Evolutionary conservation across 2,329 filamentous ascomycete species (phyloP), one percentile per base, ranked within the genome.

Genomic region (Colletotrichum sp.): DNA sequence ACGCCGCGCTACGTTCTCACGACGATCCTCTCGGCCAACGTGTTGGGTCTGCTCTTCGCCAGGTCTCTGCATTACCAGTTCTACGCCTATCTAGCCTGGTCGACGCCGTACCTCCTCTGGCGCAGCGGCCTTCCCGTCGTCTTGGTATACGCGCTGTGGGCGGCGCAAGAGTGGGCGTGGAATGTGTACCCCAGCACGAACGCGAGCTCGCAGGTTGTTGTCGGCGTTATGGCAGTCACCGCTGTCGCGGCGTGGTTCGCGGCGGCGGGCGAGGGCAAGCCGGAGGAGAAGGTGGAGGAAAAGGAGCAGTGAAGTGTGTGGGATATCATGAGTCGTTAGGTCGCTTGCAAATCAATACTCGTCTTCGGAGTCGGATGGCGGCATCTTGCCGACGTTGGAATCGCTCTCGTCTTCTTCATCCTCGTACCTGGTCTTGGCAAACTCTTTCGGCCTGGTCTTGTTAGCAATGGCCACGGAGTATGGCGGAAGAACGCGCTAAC

Each of bases 21-120:
- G 7, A 92, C 93, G 6, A 90, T 98, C 60, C 89, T 98, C 68
- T 92, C 93, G 13, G 94, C 95, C 77, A 94, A 96, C 79, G 88
- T 92, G 34, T 91, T 97, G 72, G 96, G 96, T 48, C 89, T 98
- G 85, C 89, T 98, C 62, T 98, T 95, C 82, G 96, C 96, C 30
- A 90, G 96, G 73, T 96, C 94, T 71, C 89, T 98, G 79, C 96
- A 98, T 87, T 98, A 98, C 88, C 96, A 98, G 82, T 98, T 98
- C 88, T 98, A 96, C 85, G 92, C 95, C 61, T 98, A 97, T 88
- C 90, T 98, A 75, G 94, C 94, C 32, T 98, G 96, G 96, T 91
- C 94, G 16, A 95, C 95, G 8, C 96, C 96, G 1, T 97, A 95
- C 83, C 88, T 98, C 77, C 90, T 98, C 68, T 98, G 96, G 95